Conservation (phyloP, 192 early-diverging fungal species). For the Coemansia sp. region DNA sequence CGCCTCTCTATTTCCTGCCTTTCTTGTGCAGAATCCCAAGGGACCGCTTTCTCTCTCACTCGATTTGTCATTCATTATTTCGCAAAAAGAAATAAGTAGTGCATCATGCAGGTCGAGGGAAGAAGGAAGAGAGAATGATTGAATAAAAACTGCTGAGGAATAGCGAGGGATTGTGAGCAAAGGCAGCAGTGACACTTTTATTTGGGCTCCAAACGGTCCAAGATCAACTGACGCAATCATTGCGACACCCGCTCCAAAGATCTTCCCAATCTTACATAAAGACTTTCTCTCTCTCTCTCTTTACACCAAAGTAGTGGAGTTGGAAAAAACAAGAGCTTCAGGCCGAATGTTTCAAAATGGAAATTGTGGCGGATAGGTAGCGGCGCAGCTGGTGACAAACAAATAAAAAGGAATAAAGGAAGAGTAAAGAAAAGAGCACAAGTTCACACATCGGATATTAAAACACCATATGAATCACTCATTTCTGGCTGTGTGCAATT, state of each 20-base stretch:
- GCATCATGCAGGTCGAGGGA: too few species aligned
- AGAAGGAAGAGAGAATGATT: too few species aligned
- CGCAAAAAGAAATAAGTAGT: background rate
- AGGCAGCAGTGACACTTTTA: too few species aligned
- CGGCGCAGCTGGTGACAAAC: background rate
- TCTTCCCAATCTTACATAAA: too few species aligned
- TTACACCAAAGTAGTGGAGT: too few species aligned
- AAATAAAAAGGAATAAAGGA: background rate
- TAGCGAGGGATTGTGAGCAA: too few species aligned
- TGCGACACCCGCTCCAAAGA: too few species aligned
- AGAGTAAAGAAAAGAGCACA: background rate
- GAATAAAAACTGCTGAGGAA: too few species aligned
- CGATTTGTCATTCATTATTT: background rate
- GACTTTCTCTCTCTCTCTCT: too few species aligned
- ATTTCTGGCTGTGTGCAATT: background rate
- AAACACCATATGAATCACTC: slow-evolving; percentile 6
- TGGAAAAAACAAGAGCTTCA: too few species aligned
- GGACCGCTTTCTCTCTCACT: background rate
- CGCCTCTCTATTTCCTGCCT: background rate
- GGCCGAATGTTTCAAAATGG: background rate
- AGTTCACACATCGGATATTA: slow-evolving; percentile 3
- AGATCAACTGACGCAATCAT: too few species aligned
- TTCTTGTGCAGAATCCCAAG: background rate
- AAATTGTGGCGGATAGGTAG: background rate
- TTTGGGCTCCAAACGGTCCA: too few species aligned